Evolutionary conservation across 2,329 filamentous ascomycete species (phyloP).

Genomic region (Aspergillus thermomutatus): DNA sequence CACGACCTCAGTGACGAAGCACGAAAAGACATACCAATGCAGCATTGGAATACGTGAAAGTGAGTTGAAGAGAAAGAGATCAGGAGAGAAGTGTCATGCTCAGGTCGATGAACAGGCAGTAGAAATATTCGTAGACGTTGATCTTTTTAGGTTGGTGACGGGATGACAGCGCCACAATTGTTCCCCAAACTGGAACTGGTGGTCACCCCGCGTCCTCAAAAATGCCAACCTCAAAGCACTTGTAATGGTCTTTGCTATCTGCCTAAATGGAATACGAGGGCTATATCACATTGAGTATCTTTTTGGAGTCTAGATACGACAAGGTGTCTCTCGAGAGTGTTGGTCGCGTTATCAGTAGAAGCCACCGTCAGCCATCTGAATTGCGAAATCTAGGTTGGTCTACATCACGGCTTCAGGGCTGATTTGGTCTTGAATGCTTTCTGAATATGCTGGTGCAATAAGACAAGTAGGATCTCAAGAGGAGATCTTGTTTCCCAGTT

Average conservation of each 20-base stretch:
- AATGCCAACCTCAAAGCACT: neutral
- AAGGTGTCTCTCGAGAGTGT: neutral
- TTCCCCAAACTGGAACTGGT: neutral
- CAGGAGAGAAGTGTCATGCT: neutral
- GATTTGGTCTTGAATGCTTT: neutral
- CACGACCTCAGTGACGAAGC: conserved; percentile 9
- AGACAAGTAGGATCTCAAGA: neutral
- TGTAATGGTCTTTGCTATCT: neutral
- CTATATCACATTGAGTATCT: neutral
- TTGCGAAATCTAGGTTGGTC: neutral
- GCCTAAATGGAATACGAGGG: neutral
- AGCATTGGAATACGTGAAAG: neutral
- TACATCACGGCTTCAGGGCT: no score
- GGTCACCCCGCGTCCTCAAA: neutral
- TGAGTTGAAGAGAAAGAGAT: neutral
- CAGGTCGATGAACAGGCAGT: neutral
- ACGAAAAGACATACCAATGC: neutral
- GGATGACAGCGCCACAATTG: neutral
- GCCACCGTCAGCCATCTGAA: neutral
- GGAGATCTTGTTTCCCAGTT: neutral
- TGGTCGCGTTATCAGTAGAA: neutral
- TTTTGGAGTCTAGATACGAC: neutral
- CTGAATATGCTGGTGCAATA: neutral
- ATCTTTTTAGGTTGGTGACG: neutral
- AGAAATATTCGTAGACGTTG: neutral